These are phyloP conservation scores for Coemansia sp. DNA, from an alignment of 192 early-diverging fungal genomes.

Conservation along the genomic window DNA sequence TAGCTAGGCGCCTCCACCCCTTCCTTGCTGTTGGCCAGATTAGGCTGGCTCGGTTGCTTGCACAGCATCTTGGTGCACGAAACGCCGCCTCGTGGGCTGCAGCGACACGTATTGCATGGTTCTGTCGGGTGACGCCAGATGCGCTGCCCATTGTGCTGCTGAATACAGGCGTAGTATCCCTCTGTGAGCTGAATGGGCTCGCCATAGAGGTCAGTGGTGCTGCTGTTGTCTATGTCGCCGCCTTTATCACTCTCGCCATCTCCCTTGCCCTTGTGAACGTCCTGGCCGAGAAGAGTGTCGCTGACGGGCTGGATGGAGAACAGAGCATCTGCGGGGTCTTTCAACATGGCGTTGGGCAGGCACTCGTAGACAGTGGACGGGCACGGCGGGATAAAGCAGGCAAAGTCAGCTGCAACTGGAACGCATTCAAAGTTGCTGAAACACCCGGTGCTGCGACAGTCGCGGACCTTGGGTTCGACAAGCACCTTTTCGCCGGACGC, in stretches of 20 bases:
- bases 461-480: constrained; percentile 13
- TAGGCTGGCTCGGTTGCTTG: neutral
- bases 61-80: constrained; percentile 52
- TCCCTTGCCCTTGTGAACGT: constrained; percentile 3
- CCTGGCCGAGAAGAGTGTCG: neutral
- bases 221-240: neutral
- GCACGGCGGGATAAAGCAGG: constrained; percentile 40
- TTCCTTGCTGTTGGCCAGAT: constrained; percentile 2
- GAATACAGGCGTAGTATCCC: constrained; percentile 33
- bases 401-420: constrained; percentile 17
- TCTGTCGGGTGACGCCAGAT: constrained; percentile 32
- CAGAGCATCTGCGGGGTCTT: constrained; percentile 22
- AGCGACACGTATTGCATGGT: constrained; percentile 43
- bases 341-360: constrained; percentile 23
- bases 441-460: constrained; percentile 47
- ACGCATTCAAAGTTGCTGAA: constrained; percentile 26
- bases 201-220: neutral
- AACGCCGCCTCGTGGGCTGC: constrained; percentile 24
- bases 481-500: constrained; percentile 4
- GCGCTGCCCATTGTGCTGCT: constrained; percentile 28
- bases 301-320: constrained; percentile 12
- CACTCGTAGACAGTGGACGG: constrained; percentile 33
- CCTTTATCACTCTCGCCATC: neutral
- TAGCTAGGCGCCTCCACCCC: neutral
- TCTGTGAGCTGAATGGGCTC: constrained; percentile 19